Evolutionary conservation across 2,329 filamentous ascomycete species (phyloP).

Genomic region (Diaporthe citri): DNA sequence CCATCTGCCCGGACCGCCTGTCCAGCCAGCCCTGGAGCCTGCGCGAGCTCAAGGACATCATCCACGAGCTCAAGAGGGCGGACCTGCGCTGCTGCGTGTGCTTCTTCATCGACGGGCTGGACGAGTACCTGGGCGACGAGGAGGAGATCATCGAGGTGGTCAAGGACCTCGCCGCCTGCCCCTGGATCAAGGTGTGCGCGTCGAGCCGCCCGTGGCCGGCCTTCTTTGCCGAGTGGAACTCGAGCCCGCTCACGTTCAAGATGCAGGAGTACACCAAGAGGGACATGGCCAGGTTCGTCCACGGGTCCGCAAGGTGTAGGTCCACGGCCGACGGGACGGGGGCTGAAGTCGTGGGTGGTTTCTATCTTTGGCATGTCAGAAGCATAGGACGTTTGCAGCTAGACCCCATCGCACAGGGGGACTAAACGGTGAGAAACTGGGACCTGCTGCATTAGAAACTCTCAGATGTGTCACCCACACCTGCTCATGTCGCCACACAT

Average conservation of each 20-base stretch:
- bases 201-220: constrained; percentile 48
- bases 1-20: not conserved
- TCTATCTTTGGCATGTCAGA: too few relatives aligned
- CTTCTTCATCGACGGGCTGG: constrained; percentile 51
- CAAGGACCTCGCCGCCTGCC: constrained; percentile 18
- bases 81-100: constrained; percentile 41
- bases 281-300: constrained; percentile 45
- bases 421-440: too few relatives aligned
- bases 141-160: constrained; percentile 42
- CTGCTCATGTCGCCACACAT: too few relatives aligned
- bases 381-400: too few relatives aligned
- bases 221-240: constrained; percentile 47
- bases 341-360: too few relatives aligned
- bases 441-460: too few relatives aligned
- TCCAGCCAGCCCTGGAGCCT: too few relatives aligned
- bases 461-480: too few relatives aligned
- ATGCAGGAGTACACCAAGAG: constrained; percentile 44
- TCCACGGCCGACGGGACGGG: constrained; percentile 20
- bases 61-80: constrained; percentile 14
- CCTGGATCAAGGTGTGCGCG: constrained; percentile 44
- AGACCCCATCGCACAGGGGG: too few relatives aligned
- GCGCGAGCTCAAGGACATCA: not conserved
- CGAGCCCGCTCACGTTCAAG: constrained; percentile 40
- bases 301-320: too few relatives aligned
- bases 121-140: constrained; percentile 48